phyloP scores from a whole-genome alignment of 257 asterid species.

The Salvia splendens region DNA sequence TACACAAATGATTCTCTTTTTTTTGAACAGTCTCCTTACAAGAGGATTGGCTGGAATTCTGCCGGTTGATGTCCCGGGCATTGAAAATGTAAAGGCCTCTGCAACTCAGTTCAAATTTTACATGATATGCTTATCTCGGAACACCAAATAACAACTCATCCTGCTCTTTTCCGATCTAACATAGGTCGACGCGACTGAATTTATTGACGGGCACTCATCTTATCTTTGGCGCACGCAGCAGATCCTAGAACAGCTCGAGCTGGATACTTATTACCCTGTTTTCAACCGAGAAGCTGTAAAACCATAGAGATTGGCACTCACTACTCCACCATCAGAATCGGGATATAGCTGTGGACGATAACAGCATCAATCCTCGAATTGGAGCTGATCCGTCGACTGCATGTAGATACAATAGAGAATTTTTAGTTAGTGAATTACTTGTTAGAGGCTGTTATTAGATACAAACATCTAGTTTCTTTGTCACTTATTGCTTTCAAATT shows the following conservation, averaged over 20 bases:
- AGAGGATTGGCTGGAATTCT: constrained; percentile 97
- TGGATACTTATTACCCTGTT: constrained; percentile 72
- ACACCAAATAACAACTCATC: not conserved
- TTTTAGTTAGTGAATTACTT: no score
- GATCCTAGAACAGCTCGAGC: constrained; percentile 75
- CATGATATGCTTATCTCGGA: not conserved
- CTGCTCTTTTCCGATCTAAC: constrained; percentile 19
- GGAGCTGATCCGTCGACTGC: no score
- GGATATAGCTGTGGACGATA: no score
- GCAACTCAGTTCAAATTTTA: not conserved
- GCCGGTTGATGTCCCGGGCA: constrained; percentile 77
- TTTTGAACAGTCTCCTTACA: constrained; percentile 75
- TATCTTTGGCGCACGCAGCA: constrained; percentile 76
- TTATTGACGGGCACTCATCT: constrained; percentile 86
- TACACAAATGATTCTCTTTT: not conserved
- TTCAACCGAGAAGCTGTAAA: constrained; percentile 36
- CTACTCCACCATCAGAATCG: not conserved
- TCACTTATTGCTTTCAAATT: no score
- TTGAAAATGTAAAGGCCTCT: constrained; percentile 62
- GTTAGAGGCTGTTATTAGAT: no score
- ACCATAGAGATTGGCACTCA: constrained; percentile 21
- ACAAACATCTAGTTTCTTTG: no score
- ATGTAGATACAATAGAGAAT: no score
- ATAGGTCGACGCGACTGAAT: constrained; percentile 86
- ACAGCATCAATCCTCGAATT: no score